phyloP scores from a whole-genome alignment of 208 protist species.

The Leishmania martiniquensis region DNA sequence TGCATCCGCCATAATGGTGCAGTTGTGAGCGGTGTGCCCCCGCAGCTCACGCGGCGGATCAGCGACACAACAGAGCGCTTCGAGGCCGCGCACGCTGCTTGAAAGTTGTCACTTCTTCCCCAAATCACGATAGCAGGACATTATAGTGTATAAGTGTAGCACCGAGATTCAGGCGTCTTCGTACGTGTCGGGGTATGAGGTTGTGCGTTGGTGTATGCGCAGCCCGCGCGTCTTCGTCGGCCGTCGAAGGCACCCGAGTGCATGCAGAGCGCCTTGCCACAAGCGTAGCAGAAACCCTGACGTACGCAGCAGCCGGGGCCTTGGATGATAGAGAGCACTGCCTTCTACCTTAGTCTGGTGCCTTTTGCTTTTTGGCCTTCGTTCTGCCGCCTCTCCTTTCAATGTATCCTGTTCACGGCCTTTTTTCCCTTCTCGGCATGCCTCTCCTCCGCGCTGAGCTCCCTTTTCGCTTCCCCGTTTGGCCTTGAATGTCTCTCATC shows the following conservation, averaged over 20 bases:
- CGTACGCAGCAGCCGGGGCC: background rate
- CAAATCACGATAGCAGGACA: background rate
- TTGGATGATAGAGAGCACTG: background rate
- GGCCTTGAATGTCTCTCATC: too few relatives aligned
- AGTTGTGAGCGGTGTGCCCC: slow-evolving; percentile 63
- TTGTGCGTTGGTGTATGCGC: background rate
- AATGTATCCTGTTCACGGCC: background rate
- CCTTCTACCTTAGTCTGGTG: background rate
- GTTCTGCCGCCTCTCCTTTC: background rate
- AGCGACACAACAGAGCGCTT: background rate
- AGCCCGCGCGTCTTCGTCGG: background rate
- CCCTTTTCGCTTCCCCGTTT: too few relatives aligned
- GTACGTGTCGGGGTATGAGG: background rate
- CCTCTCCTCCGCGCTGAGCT: too few relatives aligned
- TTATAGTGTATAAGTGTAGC: background rate
- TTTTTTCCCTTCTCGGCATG: background rate
- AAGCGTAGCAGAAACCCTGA: too few relatives aligned
- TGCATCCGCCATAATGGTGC: slow-evolving; percentile 93
- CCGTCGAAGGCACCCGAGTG: background rate
- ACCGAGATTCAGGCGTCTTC: background rate
- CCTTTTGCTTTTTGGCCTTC: background rate
- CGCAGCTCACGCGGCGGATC: slow-evolving; percentile 20
- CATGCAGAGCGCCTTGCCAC: background rate
- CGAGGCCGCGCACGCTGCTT: background rate
- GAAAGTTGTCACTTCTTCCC: background rate